Base-by-base conservation (phyloP, 306 rosid genomes). In the Acacia confusa region DNA sequence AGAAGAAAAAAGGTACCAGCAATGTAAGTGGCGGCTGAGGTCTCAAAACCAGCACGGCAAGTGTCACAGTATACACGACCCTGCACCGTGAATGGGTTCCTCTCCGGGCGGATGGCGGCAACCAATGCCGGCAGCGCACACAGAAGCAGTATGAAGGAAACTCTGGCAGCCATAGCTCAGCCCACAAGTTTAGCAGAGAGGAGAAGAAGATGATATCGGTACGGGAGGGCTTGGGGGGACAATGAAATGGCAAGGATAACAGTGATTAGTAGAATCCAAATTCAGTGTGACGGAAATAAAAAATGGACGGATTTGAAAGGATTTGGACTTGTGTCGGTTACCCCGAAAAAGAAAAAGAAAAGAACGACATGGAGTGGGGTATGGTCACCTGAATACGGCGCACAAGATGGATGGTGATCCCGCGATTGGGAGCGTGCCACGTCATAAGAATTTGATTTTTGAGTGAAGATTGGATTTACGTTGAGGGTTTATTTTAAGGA, bases 1-100 rank as follows among this genome's bases (percentile, higher is more conserved):
- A 15, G 69, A 1, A 5, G 17, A 25, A 34, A 24, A 67, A 38
- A 12, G 66, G 22, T 90, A 92, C 97, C 92, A 3, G 88, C 38
- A 75, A 90, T 87, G 76, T 86, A 87, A 76, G 91, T 87, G 32
- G 88, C 79, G 65, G 91, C 92, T 7, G 89, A 58, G 81, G 92
- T 88, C 83, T 92, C 97, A 69, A 74, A 92, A 52, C 92, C 91
- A 70, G 89, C 88, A 27, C 84, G 90, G 81, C 97, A 92, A 47
- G 85, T 57, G 78, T 92, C 97, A 24, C 97, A 92, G 87, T 66
- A 88, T 6, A 92, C 91, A 22, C 44, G 83, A 9, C 97, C 97
- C 25, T 80, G 78, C 55, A 92, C 87, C 2, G 50, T 9, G 70
- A 87, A 84, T 5, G 92, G 94, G 28, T 32, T 78, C 43, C 68